These are phyloP conservation scores for Neonectria magnoliae DNA, from an alignment of 2,329 filamentous ascomycete species.

Conservation along the genomic window DNA sequence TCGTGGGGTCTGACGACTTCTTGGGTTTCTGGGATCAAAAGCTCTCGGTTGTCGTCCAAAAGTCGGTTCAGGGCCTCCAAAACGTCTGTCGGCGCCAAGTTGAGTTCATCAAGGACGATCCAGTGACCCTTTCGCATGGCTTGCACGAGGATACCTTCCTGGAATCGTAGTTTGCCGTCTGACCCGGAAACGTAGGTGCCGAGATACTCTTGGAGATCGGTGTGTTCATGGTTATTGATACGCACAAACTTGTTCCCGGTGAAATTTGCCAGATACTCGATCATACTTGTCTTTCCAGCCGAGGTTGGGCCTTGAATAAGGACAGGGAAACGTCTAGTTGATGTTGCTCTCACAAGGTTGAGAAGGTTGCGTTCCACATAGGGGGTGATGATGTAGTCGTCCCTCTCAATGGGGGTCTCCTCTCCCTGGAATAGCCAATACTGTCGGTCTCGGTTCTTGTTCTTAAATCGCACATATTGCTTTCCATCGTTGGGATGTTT, in stretches of 20 bases:
- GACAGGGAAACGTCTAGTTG: constrained; percentile 90
- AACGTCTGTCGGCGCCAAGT: constrained; percentile 95
- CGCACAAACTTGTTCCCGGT: constrained; percentile 97
- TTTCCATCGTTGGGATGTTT: constrained; percentile 80
- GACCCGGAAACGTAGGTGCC: constrained; percentile 90
- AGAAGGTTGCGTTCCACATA: constrained; percentile 95
- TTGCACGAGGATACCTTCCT: constrained; percentile 93
- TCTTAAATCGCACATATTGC: constrained; percentile 82
- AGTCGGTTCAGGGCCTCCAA: constrained; percentile 95
- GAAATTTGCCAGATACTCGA: constrained; percentile 95
- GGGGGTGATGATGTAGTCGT: constrained; percentile 95
- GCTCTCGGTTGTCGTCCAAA: constrained; percentile 93
- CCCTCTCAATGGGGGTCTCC: constrained; percentile 71
- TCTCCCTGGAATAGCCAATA: constrained; percentile 90
- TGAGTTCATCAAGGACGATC: constrained; percentile 98
- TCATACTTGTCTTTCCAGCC: constrained; percentile 99
- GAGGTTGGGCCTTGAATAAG: constrained; percentile 97
- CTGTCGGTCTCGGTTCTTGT: constrained; percentile 71
- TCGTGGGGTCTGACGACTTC: constrained; percentile 91
- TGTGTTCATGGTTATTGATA: constrained; percentile 99
- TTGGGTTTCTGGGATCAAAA: constrained; percentile 96
- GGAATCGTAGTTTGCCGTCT: constrained; percentile 87
- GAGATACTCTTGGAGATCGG: constrained; percentile 96
- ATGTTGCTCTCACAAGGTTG: constrained; percentile 92
- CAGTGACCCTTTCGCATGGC: constrained; percentile 93